Conservation (phyloP, 1,284 basidiomycete genomes). For the Apiotrichum brassicae region DNA sequence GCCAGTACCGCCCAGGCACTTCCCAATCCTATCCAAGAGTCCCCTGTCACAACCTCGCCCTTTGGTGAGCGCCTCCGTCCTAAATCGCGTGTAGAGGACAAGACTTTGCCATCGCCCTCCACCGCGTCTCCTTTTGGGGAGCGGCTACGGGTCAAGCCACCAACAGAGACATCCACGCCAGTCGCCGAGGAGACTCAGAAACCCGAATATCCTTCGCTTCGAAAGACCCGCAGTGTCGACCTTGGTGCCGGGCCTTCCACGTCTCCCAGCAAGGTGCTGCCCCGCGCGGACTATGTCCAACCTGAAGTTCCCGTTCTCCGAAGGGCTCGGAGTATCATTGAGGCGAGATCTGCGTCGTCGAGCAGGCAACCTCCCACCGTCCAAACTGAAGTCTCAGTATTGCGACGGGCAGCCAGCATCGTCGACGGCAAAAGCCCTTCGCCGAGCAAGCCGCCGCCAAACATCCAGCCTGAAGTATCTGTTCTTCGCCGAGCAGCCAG, state of each 20-base stretch:
- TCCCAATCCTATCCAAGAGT: neutral
- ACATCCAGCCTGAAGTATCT: neutral
- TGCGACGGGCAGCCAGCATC: too few relatives aligned
- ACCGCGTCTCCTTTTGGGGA: slow-evolving; percentile 1
- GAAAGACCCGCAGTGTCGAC: slow-evolving; percentile 13
- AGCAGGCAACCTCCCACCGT: too few relatives aligned
- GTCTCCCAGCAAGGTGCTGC: neutral
- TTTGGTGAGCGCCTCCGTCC: slow-evolving; percentile 16
- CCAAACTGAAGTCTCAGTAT: neutral
- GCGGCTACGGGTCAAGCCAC: neutral
- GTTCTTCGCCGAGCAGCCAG: slow-evolving; percentile 5
- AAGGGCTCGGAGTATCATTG: slow-evolving; percentile 6
- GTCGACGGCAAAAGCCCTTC: too few relatives aligned
- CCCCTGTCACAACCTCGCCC: slow-evolving; percentile 15
- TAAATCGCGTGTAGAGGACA: neutral
- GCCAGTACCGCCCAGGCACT: slow-evolving; percentile 3
- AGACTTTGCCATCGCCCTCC: neutral
- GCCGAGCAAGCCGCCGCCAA: neutral
- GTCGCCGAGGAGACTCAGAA: neutral
- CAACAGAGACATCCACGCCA: neutral
- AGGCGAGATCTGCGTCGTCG: neutral
- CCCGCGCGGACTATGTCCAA: neutral
- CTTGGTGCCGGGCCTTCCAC: neutral
- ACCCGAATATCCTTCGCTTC: slow-evolving; percentile 5
- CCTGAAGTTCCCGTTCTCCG: slow-evolving; percentile 1